Base-by-base conservation (phyloP, 495 filamentous ascomycete genomes). In the Choiromyces venosus region DNA sequence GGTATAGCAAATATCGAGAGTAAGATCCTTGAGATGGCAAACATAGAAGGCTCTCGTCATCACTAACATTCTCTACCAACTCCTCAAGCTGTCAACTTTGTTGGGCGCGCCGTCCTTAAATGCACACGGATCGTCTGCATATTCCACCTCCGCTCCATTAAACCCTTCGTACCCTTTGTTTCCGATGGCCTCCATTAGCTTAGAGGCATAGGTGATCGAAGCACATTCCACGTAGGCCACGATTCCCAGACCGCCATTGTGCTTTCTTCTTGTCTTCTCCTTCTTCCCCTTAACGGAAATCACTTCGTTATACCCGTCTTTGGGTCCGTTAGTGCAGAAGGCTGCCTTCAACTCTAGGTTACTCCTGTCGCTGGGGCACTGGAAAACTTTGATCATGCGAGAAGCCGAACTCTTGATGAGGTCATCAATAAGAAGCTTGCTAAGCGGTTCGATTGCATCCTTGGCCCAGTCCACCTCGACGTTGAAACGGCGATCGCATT, bases 401-500 rank as follows among this genome's bases (percentile, higher is more conserved):
- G 66, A 76, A 36, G 74, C 75, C 5, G 74, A 74, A 19, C 42
- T 46, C 10, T 36, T 36, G 16, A 77, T 37, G 19, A 56, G 21
- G 14, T 73, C n/a, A 18, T 61, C 70, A 29, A 61, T 61, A 7
- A 70, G n/a, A 2, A 67, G 37, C 2, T 16, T 35, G 14, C 39
- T 35, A 36, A 77, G 65, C 18, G 29, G 38, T 19, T 14, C 29
- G 16, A 77, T 73, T 37, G 66, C n/a, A 21, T 73, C 66, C 19
- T 42, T 9, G 9, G 70, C 52, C 75, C 75, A 77, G 33, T 37
- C 67, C 4, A 77, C 74, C 35, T 37, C 9, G 1, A 77, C 8
- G 39, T 77, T 76, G 52, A 52, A 72, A 12, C 74, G 75, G 29
- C 68, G 46, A 33, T 66, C 65, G 33, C 68, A 69, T 25, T 77